These are phyloP conservation scores for Protea cynaroides DNA, from an alignment of 164 flowering plant genomes.

Conservation along the genomic window DNA sequence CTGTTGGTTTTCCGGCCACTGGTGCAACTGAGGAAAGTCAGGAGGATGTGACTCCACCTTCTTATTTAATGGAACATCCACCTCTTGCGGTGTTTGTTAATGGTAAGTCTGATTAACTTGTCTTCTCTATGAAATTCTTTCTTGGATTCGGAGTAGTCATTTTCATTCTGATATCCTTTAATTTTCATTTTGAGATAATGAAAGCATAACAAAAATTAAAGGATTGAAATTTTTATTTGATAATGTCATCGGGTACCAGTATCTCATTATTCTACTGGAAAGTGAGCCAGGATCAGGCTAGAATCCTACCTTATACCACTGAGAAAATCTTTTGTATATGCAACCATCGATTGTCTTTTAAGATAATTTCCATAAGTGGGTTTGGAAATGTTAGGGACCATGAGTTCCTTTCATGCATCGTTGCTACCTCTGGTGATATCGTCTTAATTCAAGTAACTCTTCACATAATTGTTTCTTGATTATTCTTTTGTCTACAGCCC, in stretches of 20 bases:
- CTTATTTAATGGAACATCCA: constrained; percentile 93
- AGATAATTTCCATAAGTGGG: no score
- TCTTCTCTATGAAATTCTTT: background rate
- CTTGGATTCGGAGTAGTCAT: constrained; percentile 1
- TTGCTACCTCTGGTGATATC: no score
- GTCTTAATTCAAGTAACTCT: no score
- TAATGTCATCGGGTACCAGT: no score
- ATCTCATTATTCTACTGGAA: no score
- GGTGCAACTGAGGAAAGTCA: constrained; percentile 58
- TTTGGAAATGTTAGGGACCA: no score
- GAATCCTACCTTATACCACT: background rate
- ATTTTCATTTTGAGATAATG: background rate
- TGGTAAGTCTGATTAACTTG: constrained; percentile 34
- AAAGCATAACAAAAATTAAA: background rate
- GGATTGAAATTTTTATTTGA: no score
- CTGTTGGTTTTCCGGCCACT: constrained; percentile 64
- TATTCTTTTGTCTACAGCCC: no score
- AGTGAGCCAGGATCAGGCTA: background rate
- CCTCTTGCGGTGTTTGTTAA: constrained; percentile 96
- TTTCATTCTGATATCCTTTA: background rate
- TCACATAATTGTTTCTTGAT: no score
- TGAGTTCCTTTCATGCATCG: no score
- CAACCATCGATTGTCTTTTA: no score
- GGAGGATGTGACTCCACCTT: constrained; percentile 91
- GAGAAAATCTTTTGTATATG: no score